Percentiles rank a stretch among this genome's conserved stretches.
These are phyloP conservation scores for Balakata baccata DNA, from an alignment of 345 rosid genomes.

Conservation along the genomic window DNA sequence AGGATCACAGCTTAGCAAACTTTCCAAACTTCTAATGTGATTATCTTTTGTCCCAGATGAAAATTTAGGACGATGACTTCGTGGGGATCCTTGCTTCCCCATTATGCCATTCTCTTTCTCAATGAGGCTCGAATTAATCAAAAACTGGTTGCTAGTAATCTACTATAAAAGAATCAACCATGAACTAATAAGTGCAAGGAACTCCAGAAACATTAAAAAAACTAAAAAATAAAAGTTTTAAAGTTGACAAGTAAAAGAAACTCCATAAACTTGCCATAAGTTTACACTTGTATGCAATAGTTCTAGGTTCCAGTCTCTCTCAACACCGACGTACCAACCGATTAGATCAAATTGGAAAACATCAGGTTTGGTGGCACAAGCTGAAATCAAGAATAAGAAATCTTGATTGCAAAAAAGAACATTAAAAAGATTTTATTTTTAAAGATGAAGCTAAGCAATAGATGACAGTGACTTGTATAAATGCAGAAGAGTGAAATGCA, in stretches of 20 bases:
- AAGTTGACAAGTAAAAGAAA: constrained; percentile 12
- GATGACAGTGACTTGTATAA: constrained; percentile 35
- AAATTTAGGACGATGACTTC: constrained; percentile 39
- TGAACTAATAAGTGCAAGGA: not conserved
- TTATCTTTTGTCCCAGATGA: constrained; percentile 34
- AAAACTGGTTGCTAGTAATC: not conserved
- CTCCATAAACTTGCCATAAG: constrained; percentile 5
- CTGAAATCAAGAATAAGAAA: constrained; percentile 22
- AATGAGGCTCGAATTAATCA: constrained; percentile 8
- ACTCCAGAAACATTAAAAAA: not conserved
- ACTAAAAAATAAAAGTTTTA: not conserved
- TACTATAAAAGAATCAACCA: not conserved
- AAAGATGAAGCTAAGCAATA: constrained; percentile 48
- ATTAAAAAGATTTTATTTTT: constrained; percentile 29
- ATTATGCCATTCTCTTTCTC: constrained; percentile 25
- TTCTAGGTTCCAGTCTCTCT: constrained; percentile 13
- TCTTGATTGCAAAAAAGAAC: constrained; percentile 19
- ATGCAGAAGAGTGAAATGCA: constrained; percentile 49
- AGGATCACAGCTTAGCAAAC: constrained; percentile 46
- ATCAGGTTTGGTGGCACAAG: constrained; percentile 29
- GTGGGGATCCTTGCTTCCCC: constrained; percentile 58
- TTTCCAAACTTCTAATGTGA: constrained; percentile 39
- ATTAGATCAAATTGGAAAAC: constrained; percentile 24
- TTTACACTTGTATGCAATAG: not conserved
- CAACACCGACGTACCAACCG: constrained; percentile 39